Evolutionary conservation across 1,139 yeast species (phyloP), one percentile per base, ranked within the genome.

Genomic region (Torulaspora pretoriensis): DNA sequence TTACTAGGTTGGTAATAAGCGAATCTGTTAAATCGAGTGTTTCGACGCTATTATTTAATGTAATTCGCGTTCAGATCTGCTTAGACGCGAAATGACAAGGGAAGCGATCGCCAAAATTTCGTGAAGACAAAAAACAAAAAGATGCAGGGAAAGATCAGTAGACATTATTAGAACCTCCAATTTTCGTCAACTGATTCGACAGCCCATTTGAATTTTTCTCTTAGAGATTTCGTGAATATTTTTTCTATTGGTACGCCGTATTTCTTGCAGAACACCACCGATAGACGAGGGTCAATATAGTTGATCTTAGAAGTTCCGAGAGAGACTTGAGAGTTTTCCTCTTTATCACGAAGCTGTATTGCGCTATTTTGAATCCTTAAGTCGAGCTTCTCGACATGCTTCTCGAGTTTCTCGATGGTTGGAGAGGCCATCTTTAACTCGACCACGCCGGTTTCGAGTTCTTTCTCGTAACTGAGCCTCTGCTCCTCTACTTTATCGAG

Each of bases 161-260:
- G n/a, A 9, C n/a, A 25, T 24, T 5, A 19, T 28, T 64, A 88
- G 60, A 89, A 89, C 55, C 80, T 74, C 98, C 98, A 90, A 59
- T 87, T 71, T 54, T 79, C 88, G 62, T 85, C 97, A 4, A 82
- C 90, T 41, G 92, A 81, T 64, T 90, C 95, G 46, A 90, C 83
- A 22, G 98, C 97, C 98, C 98, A 90, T 43, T 79, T 82, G 68
- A 90, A 90, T 70, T 90, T 90, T 37, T 90, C 97, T 52, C 97
- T 73, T 53, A 90, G 72, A 0, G 97, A 85, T 68, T 88, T 89
- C 19, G 97, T 84, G 57, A 92, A 89, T 43, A 92, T 74, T 67
- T 87, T 89, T 65, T 90, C 97, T 49, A 92, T 83, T 9, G 97
- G 97, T 22, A 92, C 97, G 47, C 79, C 74, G 61, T 72, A 88